These are phyloP conservation scores for Nicotiana paniculata DNA, from an alignment of 257 asterid species.

Conservation along the genomic window DNA sequence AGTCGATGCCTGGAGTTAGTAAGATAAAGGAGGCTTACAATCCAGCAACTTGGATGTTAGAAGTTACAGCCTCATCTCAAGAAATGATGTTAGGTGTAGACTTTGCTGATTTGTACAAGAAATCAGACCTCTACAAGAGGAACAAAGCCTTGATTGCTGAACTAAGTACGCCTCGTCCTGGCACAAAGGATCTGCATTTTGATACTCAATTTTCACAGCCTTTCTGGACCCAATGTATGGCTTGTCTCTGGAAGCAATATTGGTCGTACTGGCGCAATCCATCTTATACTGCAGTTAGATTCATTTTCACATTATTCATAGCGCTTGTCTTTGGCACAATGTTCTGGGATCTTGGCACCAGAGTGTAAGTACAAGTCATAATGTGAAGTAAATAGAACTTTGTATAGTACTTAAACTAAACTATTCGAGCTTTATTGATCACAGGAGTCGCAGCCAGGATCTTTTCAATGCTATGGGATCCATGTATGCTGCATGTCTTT, in stretches of 20 bases:
- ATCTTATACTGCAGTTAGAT: constrained; percentile 40
- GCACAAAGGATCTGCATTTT: constrained; percentile 32
- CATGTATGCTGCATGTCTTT: constrained; percentile 13
- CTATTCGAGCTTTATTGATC: constrained; percentile 26
- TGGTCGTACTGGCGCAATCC: constrained; percentile 59
- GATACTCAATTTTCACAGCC: constrained; percentile 32
- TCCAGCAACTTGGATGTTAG: constrained; percentile 76
- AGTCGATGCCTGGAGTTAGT: constrained; percentile 41
- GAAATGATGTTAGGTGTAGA: constrained; percentile 35
- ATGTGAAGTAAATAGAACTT: not conserved
- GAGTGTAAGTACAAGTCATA: constrained; percentile 23
- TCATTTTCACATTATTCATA: constrained; percentile 30
- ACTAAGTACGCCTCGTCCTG: constrained; percentile 35
- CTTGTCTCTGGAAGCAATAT: constrained; percentile 51
- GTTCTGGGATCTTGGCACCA: constrained; percentile 56
- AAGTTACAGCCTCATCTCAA: constrained; percentile 38
- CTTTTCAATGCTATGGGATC: constrained; percentile 14
- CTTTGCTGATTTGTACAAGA: constrained; percentile 33
- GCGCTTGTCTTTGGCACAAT: constrained; percentile 41
- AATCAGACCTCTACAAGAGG: constrained; percentile 44
- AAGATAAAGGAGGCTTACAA: constrained; percentile 46
- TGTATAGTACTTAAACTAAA: not conserved
- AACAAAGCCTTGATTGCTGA: constrained; percentile 42
- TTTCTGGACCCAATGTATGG: constrained; percentile 40
- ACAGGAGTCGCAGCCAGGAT: not conserved